Base-by-base conservation (phyloP, 2,329 filamentous ascomycete genomes). In the Colletotrichum melonis region DNA sequence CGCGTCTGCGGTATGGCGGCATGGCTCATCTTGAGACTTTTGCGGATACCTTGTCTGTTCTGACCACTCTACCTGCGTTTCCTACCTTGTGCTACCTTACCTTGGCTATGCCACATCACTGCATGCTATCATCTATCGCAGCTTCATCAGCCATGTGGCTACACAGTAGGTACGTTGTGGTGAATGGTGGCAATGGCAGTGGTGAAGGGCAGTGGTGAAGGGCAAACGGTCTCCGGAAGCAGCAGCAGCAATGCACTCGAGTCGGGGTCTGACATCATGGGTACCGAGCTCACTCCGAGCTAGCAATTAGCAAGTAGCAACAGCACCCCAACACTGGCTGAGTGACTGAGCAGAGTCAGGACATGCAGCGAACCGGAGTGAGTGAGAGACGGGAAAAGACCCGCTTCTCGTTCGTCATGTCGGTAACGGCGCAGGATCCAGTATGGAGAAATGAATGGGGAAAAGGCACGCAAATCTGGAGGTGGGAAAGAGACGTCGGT, bases 191-290 rank as follows among this genome's bases (percentile, higher is more conserved):
- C 28, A 38, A 28, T 28, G 54, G 8, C 46, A 55, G 62, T 62
- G 66, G 7, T 8, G 26, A 26, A 26, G 26, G 26, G 26, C n/a
- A 5, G 28, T 28, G 9, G 54, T 32, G n/a, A 9, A 28, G 9
- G 55, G 38, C 54, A 16, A 35, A 55, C 6, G 9, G 60, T 54
- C 42, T n/a, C 42, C 49, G 19, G 60, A n/a, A 12, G 9, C n/a
- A n/a, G 16, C n/a, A n/a, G 16, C 55, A 24, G 42, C 16, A 7
- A 11, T 5, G 56, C 24, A 26, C 24, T 46, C 55, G 19, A 22
- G n/a, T 63, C 57, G n/a, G 69, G 38, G 32, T 73, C 70, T 73
- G 70, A 73, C 70, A 73, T 70, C 70, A 73, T 70, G 55, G 55
- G 69, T 59, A 59, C 70, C 67, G 70, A 70, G 70, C 70, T 38